Base-by-base conservation (phyloP, 257 asterid genomes). In the Gentiana macrophylla region DNA sequence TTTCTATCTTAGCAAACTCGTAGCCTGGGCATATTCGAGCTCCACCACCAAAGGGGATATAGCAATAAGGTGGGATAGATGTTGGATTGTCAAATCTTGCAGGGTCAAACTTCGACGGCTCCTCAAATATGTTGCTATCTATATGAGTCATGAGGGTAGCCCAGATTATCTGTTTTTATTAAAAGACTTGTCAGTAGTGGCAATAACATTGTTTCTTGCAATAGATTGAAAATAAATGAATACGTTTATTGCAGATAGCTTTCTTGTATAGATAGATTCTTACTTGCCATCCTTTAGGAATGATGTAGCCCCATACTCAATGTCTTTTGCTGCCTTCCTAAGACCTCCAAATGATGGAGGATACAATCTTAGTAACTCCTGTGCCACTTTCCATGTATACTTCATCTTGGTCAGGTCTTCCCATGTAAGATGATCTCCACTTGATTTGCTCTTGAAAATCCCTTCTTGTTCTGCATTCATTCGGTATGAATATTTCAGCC, bases 201-300 rank as follows among this genome's bases (percentile, higher is more conserved):
- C 24, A 24, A 24, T 24, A 24, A 24, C 24, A 48, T 41, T 51
- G 24, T 53, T 56, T 32, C 43, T 38, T 24, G 24, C 11, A 4
- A 24, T 32, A 32, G 46, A 24, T 35, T 38, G 4, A 6, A 41
- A 56, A 24, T 24, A 24, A 24, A 24, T n/a, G 46, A 32, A 15
- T 33, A 4, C 35, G 13, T 24, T 24, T 24, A 24, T 24, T 24
- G 24, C 24, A 24, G 1, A 24, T 0, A 24, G 24, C 24, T 24
- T 24, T 24, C 24, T 24, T 24, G 24, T 24, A 24, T 24, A 24
- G 24, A 24, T 24, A 36, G n/a, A 36, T 24, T 63, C 77, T 77
- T 84, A 84, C 88, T 68, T 80, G 86, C 94, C 95, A 84, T 72
- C 94, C 95, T 67, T 77, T 81, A 0, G 95, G 95, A 48, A 83